Conservation (phyloP, 2,329 filamentous ascomycete species). For the Periconia sp. region DNA sequence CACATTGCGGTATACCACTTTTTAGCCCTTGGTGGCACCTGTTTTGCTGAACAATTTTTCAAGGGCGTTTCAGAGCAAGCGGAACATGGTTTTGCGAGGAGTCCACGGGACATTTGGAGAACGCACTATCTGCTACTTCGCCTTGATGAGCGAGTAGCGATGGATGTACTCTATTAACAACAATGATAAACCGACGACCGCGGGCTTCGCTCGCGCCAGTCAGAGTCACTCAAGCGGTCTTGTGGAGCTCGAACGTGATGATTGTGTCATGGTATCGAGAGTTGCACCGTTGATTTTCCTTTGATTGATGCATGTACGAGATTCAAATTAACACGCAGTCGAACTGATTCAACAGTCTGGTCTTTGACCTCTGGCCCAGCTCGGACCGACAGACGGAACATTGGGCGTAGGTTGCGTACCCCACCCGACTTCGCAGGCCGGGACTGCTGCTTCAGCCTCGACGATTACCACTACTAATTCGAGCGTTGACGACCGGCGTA, state of each 20-base stretch:
- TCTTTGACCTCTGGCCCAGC: no score
- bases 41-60: constrained; percentile 29
- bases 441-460: no score
- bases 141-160: constrained; percentile 44
- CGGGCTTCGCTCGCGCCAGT: constrained; percentile 28
- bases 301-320: constrained; percentile 14
- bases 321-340: no score
- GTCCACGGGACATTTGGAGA: constrained; percentile 32
- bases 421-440: no score
- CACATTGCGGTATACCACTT: constrained; percentile 35
- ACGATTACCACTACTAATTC: background rate
- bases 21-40: constrained; percentile 16
- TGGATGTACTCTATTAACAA: constrained; percentile 46
- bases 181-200: constrained; percentile 29
- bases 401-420: no score
- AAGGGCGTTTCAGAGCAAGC: constrained; percentile 21
- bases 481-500: background rate
- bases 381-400: no score
- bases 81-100: constrained; percentile 7
- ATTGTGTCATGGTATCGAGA: constrained; percentile 47
- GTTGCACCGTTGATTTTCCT: constrained; percentile 33
- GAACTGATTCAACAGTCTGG: no score
- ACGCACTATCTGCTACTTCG: constrained; percentile 44
- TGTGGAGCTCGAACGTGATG: constrained; percentile 46
- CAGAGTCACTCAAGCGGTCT: constrained; percentile 41